Evolutionary conservation across 331 rosid genomes (phyloP), one percentile per base, ranked within the genome.

Genomic region (Quercus lobata): DNA sequence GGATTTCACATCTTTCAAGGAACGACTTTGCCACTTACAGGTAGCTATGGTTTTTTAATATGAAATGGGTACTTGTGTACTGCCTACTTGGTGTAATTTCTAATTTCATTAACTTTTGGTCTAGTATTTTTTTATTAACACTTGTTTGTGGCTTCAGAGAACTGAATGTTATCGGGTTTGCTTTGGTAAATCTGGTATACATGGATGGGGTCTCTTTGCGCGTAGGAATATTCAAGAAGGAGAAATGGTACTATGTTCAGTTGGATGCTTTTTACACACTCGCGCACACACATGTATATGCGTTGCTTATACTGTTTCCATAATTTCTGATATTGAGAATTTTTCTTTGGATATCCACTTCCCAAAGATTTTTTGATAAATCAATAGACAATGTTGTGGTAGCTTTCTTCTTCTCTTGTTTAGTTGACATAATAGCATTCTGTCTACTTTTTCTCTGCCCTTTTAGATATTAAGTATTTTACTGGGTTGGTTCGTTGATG

Each of bases 181-280:
- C 93, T 93, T 89, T 21, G 98, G 99, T 73, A 96, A 93, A 83
- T 96, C 99, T 27, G 97, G 97, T 37, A 96, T 96, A 87, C 99
- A 96, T 89, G 98, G 99, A 84, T 96, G 99, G 99, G 99, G 99
- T 69, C 96, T 96, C 74, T 96, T 96, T 91, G 98, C 99, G 10
- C 90, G 98, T 25, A 87, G 82, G 76, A 88, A 92, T 87, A 83
- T 96, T 75, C 97, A 91, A 87, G 99, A 93, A 88, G 99, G 99
- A 80, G 98, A 96, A 76, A 96, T 96, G 98, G 99, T 96, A 89
- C 58, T 49, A 71, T 24, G 54, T 61, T 15, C 71, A 74, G 54
- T 75, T 34, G 19, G 71, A 78, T 70, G 52, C 60, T 15, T 74
- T 71, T 68, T 37, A 44, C 69, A 63, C 49, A 49, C 55, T 9